These are phyloP conservation scores for Aspergillus eucalypticola DNA, from an alignment of 2,329 filamentous ascomycete species.

Conservation along the genomic window DNA sequence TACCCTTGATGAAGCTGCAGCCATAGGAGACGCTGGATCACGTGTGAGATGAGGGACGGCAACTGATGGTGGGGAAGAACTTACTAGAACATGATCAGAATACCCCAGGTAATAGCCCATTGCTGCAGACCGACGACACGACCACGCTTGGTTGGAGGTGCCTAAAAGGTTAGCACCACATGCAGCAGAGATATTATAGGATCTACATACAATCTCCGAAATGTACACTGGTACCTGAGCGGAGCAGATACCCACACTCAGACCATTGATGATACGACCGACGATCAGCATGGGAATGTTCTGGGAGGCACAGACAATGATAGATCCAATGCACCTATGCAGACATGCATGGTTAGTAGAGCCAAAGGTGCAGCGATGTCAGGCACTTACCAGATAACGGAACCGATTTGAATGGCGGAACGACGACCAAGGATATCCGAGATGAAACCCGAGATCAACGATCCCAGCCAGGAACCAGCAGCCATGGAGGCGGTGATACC, in stretches of 20 bases:
- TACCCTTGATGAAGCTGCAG: conserved; percentile 60
- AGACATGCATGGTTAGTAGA: neutral
- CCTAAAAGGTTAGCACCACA: conserved; percentile 44
- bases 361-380: neutral
- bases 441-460: conserved; percentile 56
- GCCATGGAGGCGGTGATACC: conserved; percentile 74
- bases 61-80: conserved; percentile 53
- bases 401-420: conserved; percentile 54
- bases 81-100: conserved; percentile 67
- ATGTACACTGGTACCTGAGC: conserved; percentile 71
- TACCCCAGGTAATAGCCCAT: conserved; percentile 72
- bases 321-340: conserved; percentile 54
- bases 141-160: conserved; percentile 55
- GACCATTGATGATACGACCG: conserved; percentile 69
- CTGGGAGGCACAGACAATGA: conserved; percentile 63
- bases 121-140: conserved; percentile 71
- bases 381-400: conserved; percentile 49
- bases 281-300: conserved; percentile 71
- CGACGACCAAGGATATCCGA: conserved; percentile 59
- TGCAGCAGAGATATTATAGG: conserved; percentile 61
- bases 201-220: conserved; percentile 58
- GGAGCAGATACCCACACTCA: conserved; percentile 73
- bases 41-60: neutral
- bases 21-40: conserved; percentile 55
- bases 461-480: conserved; percentile 67